Conservation (phyloP, 768 basidiomycete genomes). For the Panaeolus papilionaceus region DNA sequence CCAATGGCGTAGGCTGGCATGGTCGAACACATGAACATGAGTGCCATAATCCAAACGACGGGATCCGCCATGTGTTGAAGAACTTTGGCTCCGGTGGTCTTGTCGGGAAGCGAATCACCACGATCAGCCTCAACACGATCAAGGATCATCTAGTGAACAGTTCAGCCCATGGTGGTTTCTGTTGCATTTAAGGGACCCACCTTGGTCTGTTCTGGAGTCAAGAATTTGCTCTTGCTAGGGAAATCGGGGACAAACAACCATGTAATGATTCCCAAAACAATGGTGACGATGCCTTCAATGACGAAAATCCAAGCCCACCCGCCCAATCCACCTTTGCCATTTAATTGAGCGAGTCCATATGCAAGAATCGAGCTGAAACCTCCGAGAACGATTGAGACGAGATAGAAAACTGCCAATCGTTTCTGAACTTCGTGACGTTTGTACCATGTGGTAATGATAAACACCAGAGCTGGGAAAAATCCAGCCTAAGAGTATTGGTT, state of each 20-base stretch:
- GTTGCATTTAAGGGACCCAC: conserved; percentile 23
- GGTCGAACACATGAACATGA: conserved; percentile 42
- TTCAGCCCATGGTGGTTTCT: not conserved
- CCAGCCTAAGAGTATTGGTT: conserved; percentile 34
- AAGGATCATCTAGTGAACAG: conserved; percentile 29
- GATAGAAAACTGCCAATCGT: conserved; percentile 40
- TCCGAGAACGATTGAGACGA: conserved; percentile 35
- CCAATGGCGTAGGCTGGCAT: conserved; percentile 44
- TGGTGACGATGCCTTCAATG: conserved; percentile 39
- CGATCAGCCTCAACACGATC: conserved; percentile 44
- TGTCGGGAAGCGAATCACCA: conserved; percentile 42
- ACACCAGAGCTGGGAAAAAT: conserved; percentile 49
- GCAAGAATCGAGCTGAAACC: conserved; percentile 28
- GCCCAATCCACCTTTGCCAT: conserved; percentile 34
- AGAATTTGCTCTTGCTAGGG: conserved; percentile 41
- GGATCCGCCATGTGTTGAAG: conserved; percentile 43
- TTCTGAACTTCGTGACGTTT: conserved; percentile 51
- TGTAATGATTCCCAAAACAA: conserved; percentile 35
- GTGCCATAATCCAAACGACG: conserved; percentile 38
- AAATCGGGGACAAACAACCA: conserved; percentile 42
- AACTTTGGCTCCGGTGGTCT: conserved; percentile 36
- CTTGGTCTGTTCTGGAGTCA: conserved; percentile 41
- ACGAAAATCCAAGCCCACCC: conserved; percentile 48
- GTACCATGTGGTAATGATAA: conserved; percentile 47
- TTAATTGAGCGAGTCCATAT: conserved; percentile 35